Conservation (phyloP, 805 yeast genomes). For the Pichia exigua region DNA sequence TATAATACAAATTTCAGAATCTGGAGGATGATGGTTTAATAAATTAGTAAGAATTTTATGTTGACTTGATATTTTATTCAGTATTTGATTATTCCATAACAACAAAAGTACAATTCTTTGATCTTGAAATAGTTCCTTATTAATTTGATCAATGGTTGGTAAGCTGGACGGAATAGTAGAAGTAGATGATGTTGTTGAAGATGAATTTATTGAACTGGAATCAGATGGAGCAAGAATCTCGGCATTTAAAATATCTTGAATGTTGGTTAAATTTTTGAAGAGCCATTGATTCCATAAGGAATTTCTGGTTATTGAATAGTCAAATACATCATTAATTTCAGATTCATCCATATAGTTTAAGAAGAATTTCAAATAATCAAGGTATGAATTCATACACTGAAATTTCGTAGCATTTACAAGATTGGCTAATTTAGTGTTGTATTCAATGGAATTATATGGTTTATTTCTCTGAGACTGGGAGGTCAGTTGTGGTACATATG, state of each 20-base stretch:
- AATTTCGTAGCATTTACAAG: constrained; percentile 14
- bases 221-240: neutral
- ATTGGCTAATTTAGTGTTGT: constrained; percentile 7
- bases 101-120: constrained; percentile 21
- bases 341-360: constrained; percentile 27
- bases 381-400: constrained; percentile 18
- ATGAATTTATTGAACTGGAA: too few relatives aligned
- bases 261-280: constrained; percentile 14
- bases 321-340: constrained; percentile 25
- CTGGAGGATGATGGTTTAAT: constrained; percentile 6
- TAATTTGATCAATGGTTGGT: constrained; percentile 15
- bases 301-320: constrained; percentile 25
- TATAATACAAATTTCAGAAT: constrained; percentile 21
- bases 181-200: too few relatives aligned
- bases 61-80: constrained; percentile 22
- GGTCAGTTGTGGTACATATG: neutral
- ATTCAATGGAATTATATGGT: neutral
- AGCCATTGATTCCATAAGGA: constrained; percentile 27
- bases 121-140: constrained; percentile 22
- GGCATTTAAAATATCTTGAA: constrained; percentile 8
- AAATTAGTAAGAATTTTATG: constrained; percentile 14
- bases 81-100: constrained; percentile 26
- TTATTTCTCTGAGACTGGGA: constrained; percentile 4
- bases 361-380: constrained; percentile 26
- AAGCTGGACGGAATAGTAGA: neutral